phyloP scores from a whole-genome alignment of 2,329 filamentous ascomycete species.

The Cercospora sp. region DNA sequence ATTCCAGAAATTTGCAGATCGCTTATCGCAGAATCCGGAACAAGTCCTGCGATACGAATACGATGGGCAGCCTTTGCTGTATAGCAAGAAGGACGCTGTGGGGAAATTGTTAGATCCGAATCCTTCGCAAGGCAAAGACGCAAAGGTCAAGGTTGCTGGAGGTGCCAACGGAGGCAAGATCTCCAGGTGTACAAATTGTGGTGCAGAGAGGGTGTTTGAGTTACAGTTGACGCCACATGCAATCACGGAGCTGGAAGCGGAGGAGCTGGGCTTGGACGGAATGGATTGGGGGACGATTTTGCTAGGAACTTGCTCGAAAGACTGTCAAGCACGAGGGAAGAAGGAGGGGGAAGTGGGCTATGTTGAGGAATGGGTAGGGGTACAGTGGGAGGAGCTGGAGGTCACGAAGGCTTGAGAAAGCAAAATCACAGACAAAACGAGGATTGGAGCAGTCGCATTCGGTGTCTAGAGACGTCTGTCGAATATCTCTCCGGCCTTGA shows the following conservation, averaged over 20 bases:
- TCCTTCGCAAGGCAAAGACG: conserved; percentile 10
- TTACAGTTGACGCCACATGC: conserved; percentile 88
- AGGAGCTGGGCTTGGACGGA: conserved; percentile 67
- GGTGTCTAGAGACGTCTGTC: too few relatives aligned
- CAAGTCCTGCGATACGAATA: conserved; percentile 55
- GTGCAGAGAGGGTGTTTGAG: conserved; percentile 77
- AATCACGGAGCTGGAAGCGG: conserved; percentile 81
- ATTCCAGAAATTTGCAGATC: conserved; percentile 55
- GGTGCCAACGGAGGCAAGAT: conserved; percentile 49
- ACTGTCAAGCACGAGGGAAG: conserved; percentile 67
- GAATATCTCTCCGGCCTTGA: too few relatives aligned
- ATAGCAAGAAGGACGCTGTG: conserved; percentile 73
- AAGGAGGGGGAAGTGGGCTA: conserved; percentile 68
- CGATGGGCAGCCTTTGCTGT: conserved; percentile 63
- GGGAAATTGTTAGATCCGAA: conserved; percentile 61
- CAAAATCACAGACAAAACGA: too few relatives aligned
- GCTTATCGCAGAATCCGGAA: conserved; percentile 53
- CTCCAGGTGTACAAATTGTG: conserved; percentile 76
- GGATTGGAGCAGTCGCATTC: too few relatives aligned
- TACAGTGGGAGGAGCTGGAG: conserved; percentile 86
- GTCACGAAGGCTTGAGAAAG: conserved; percentile 10
- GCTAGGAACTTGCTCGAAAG: conserved; percentile 76
- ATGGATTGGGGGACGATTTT: conserved; percentile 99
- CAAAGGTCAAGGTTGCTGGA: conserved; percentile 22
- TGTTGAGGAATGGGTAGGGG: conserved; percentile 93